phyloP scores from a whole-genome alignment of 352 stramenopile genomes.

The Pythium pyrilobum region DNA sequence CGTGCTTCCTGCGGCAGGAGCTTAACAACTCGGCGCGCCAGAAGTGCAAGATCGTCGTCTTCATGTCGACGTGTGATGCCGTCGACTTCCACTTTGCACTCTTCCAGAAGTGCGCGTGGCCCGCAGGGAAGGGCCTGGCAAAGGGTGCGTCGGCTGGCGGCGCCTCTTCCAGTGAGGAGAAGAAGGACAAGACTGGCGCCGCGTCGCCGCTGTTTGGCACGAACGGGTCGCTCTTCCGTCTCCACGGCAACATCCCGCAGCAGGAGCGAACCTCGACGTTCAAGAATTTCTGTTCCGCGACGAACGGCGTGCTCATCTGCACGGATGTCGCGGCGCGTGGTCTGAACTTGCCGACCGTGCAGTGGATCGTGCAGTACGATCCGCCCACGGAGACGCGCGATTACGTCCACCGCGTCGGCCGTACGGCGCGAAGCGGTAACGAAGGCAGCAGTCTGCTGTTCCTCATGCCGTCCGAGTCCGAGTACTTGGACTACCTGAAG shows the following conservation, averaged over 20 bases:
- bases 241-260: conserved; percentile 97
- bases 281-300: conserved; percentile 89
- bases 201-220: conserved; percentile 55
- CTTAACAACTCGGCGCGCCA: conserved; percentile 31
- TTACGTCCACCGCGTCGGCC: conserved; percentile 99
- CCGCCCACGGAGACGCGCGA: conserved; percentile 97
- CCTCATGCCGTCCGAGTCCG: conserved; percentile 94
- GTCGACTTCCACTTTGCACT: conserved; percentile 96
- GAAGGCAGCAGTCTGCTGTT: conserved; percentile 95
- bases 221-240: conserved; percentile 56
- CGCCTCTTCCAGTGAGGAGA: conserved; percentile 57
- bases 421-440: conserved; percentile 98
- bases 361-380: conserved; percentile 98
- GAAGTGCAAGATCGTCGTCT: conserved; percentile 91
- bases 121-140: conserved; percentile 18
- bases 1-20: conserved; percentile 88
- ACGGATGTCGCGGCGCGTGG: conserved; percentile 98
- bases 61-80: conserved; percentile 96
- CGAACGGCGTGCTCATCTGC: conserved; percentile 93
- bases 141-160: conserved; percentile 78
- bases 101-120: conserved; percentile 84
- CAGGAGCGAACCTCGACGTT: conserved; percentile 96
- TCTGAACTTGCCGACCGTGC: conserved; percentile 97
- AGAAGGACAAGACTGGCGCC: conserved; percentile 32
- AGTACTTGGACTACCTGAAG: conserved; percentile 92